A percentile compares a stretch with the other conserved stretches of the same genome.
Evolutionary conservation across 2,329 filamentous ascomycete species (phyloP).

Genomic region (Trichoderma sp.): DNA sequence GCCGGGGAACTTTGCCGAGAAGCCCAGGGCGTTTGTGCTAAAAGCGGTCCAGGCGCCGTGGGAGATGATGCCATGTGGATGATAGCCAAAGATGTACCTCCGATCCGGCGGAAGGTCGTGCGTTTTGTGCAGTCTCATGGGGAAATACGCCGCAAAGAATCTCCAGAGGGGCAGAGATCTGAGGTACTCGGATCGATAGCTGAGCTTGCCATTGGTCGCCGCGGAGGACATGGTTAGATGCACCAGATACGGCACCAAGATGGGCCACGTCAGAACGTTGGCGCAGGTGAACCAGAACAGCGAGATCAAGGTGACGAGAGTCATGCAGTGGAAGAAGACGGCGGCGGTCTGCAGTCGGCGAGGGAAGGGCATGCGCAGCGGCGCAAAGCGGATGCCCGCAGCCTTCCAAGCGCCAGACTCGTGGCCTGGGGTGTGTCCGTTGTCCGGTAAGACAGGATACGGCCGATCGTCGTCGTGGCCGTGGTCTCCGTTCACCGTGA

Average conservation of each 20-base stretch:
- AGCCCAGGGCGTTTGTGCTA: conserved; percentile 85
- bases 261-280: conserved; percentile 89
- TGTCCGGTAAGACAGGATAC: conserved; percentile 36
- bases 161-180: conserved; percentile 78
- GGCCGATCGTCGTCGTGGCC: background rate
- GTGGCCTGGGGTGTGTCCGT: conserved; percentile 27
- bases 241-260: conserved; percentile 73
- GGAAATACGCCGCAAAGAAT: conserved; percentile 90
- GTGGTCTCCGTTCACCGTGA: conserved; percentile 23
- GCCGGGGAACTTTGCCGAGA: conserved; percentile 83
- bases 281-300: conserved; percentile 89
- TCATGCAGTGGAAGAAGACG: conserved; percentile 72
- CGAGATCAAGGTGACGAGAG: conserved; percentile 69
- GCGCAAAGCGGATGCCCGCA: conserved; percentile 77
- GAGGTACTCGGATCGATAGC: conserved; percentile 72
- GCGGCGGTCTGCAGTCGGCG: conserved; percentile 77
- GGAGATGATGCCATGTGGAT: conserved; percentile 95
- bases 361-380: conserved; percentile 70
- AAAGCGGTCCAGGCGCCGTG: conserved; percentile 95
- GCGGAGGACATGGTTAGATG: conserved; percentile 81
- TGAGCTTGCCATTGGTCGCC: conserved; percentile 72
- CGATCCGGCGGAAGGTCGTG: conserved; percentile 74
- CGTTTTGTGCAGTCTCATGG: conserved; percentile 83
- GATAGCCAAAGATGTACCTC: conserved; percentile 97
- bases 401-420: conserved; percentile 41